Base-by-base conservation (phyloP, 768 basidiomycete species). In the Steccherinum ochraceum region DNA sequence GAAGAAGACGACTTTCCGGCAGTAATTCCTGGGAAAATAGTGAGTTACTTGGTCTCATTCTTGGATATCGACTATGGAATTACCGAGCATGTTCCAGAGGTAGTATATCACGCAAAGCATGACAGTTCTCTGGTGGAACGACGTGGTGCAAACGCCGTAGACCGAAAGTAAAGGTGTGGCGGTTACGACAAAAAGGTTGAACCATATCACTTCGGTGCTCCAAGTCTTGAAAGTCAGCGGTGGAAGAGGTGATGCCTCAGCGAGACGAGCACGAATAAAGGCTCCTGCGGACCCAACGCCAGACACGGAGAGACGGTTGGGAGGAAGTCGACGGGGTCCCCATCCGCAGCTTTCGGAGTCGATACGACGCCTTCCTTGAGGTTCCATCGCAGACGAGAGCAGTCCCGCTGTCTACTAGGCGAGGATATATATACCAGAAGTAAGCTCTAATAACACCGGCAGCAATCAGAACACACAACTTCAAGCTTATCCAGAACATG, bases 81-180 rank as follows among this genome's bases (percentile, higher is more conserved):
- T n/a, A n/a, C n/a, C n/a, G n/a, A n/a, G n/a, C 40, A 93, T 94
- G 7, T 86, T 89, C 65, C 83, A 71, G 61, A 78, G 85, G 66
- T 89, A 89, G 68, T 86, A 89, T 40, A 79, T 46, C 51, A 84
- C 72, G 48, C 73, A 61, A 68, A 77, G 88, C n/a, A 84, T 45
- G 16, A 78, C 76, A 0, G 96, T 99, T 70, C 90, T 69, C 77
- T 78, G 79, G 54, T 77, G 72, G 45, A 89, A 72, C 61, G 61
- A 71, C 4, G 85, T 87, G 52, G 78, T 82, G 55, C 64, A 73
- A 24, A 85, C 76, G 24, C 93, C 94, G 69, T 82, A 72, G 63
- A 90, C 62, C 53, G 92, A 81, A 48, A 94, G 60, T 20, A 80
- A 4, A 13, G 94, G 95, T 0, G 84, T 84, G 57, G 87, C 53